Base-by-base conservation (phyloP, 306 rosid genomes). In the Corylus americana region DNA sequence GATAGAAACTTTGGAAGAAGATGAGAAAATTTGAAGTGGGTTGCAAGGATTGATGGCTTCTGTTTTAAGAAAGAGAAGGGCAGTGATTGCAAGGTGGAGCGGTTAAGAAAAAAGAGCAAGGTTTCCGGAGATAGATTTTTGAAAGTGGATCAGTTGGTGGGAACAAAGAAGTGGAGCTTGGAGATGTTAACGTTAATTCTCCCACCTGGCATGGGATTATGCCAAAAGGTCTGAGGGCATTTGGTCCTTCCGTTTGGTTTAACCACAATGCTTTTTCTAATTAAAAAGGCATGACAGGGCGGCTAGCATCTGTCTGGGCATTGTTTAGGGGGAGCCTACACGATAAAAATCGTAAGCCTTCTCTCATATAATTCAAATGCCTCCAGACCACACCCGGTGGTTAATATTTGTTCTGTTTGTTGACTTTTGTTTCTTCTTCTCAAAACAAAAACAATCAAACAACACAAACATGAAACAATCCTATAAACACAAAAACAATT, bases 131-230 rank as follows among this genome's bases (percentile, higher is more conserved):
- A 74, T 83, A 79, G 87, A 82, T 78, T 67, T 89, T 87, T 84
- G 80, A 86, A 85, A 85, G 86, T 80, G 82, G 83, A 59, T 90
- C 87, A 85, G 91, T 89, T 94, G 90, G 90, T 84, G 81, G 84
- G 86, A 81, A 63, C 31, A 72, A 76, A 86, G 47, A 74, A 68
- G 72, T 45, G 78, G 76, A 73, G 70, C 74, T 35, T n/a, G 75
- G 50, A 81, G 47, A 73, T 69, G 22, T 79, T 70, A 80, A 89
- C 86, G 85, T 88, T 82, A 77, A 81, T 75, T 63, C 66, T 80
- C 87, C 86, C 91, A 86, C 53, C 58, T 89, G 90, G 87, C 83
- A 58, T 89, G 89, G 87, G 82, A 70, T 49, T 44, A 13, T 53
- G 37, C 49, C 51, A 82, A 71, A 70, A 18, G 70, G 44, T 18